phyloP scores from a whole-genome alignment of 139 green algal species.

The Desmodesmus armatus region DNA sequence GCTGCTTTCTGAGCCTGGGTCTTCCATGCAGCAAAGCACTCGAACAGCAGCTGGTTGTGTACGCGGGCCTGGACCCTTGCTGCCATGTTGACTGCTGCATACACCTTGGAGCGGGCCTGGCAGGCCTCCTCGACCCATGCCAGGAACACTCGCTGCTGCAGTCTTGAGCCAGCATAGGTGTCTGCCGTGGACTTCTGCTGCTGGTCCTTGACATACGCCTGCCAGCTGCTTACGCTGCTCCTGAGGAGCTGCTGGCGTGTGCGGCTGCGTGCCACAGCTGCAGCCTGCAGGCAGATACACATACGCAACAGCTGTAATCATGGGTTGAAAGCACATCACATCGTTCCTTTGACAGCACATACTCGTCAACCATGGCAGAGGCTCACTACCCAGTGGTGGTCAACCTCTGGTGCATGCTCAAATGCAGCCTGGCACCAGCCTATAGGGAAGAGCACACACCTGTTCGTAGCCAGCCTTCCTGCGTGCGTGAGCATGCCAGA shows the following conservation, averaged over 20 bases:
- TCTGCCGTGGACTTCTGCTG: conserved; percentile 22
- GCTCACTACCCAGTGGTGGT: too few relatives aligned
- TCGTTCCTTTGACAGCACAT: too few relatives aligned
- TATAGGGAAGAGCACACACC: background rate
- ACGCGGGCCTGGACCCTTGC: background rate
- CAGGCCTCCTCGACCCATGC: background rate
- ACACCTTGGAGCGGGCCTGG: background rate
- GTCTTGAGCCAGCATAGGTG: conserved; percentile 11
- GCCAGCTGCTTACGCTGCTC: conserved; percentile 2
- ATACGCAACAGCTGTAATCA: background rate
- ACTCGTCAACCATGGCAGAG: too few relatives aligned
- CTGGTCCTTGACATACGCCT: background rate
- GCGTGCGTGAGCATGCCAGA: conserved; percentile 1
- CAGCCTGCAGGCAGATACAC: background rate
- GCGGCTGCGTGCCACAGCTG: background rate
- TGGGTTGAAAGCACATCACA: background rate
- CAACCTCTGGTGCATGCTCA: background rate
- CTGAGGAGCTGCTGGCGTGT: conserved; percentile 12
- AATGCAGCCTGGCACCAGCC: too few relatives aligned
- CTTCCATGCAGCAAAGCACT: conserved; percentile 25
- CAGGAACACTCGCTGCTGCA: conserved; percentile 3
- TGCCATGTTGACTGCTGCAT: conserved; percentile 1
- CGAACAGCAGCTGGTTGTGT: background rate
- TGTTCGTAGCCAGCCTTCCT: background rate
- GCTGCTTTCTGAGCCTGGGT: background rate